Percentiles rank a stretch among this genome's conserved stretches.
phyloP scores from a whole-genome alignment of 2,329 filamentous ascomycete genomes.

The Claviceps spartinae region DNA sequence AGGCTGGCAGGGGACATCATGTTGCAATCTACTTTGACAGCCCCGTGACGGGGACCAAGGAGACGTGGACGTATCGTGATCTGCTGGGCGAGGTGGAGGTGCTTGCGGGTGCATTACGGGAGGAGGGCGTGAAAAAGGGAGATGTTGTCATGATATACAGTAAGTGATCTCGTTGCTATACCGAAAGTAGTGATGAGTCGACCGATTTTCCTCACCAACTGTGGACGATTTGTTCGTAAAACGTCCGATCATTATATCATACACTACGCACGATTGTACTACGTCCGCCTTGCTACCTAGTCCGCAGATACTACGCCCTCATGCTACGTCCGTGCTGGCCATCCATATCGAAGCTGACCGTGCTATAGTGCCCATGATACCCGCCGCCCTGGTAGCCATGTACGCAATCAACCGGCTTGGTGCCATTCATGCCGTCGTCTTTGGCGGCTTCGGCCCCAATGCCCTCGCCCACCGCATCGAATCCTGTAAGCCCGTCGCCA shows the following conservation, averaged over 20 bases:
- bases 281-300: too few relatives aligned
- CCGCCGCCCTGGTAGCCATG: slow-evolving; percentile 73
- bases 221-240: too few relatives aligned
- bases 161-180: slow-evolving; percentile 23
- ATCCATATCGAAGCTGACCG: background rate
- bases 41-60: slow-evolving; percentile 62
- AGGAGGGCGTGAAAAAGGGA: slow-evolving; percentile 69
- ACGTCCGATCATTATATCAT: too few relatives aligned
- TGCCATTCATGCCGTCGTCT: slow-evolving; percentile 82
- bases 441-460: slow-evolving; percentile 74
- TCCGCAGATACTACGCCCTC: too few relatives aligned
- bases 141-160: slow-evolving; percentile 87
- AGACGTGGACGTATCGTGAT: slow-evolving; percentile 59
- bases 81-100: slow-evolving; percentile 69
- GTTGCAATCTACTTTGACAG: slow-evolving; percentile 80
- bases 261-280: too few relatives aligned
- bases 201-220: background rate
- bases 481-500: slow-evolving; percentile 57
- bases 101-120: slow-evolving; percentile 66
- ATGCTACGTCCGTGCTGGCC: too few relatives aligned
- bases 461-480: slow-evolving; percentile 84
- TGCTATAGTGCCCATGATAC: slow-evolving; percentile 78
- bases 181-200: too few relatives aligned
- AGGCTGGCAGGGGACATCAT: slow-evolving; percentile 56
- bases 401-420: slow-evolving; percentile 71